These are phyloP conservation scores for Starmerella sirachaensis DNA, from an alignment of 805 yeast species.

Conservation along the genomic window DNA sequence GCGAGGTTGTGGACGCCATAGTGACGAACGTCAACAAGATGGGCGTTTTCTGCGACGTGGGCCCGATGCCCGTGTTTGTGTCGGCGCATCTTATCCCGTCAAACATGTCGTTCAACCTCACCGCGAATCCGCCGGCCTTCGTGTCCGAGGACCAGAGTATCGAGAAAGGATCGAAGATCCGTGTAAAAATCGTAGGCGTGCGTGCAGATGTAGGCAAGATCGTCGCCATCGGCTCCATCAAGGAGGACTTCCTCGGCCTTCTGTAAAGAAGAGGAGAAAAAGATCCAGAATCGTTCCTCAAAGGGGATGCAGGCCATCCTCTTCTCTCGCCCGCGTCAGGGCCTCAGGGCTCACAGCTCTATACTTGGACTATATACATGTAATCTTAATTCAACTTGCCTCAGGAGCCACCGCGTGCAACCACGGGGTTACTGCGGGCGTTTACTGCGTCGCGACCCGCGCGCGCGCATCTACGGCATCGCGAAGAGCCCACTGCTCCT, in stretches of 20 bases:
- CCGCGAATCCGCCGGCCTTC: constrained; percentile 97
- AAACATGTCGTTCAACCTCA: constrained; percentile 86
- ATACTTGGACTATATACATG: too few species aligned
- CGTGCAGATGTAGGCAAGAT: constrained; percentile 95
- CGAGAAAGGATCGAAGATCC: constrained; percentile 83
- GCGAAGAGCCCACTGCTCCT: constrained; percentile 3
- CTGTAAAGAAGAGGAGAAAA: too few species aligned
- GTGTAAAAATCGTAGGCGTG: constrained; percentile 94
- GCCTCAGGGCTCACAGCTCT: too few species aligned
- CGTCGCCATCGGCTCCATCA: constrained; percentile 94
- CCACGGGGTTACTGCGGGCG: too few species aligned
- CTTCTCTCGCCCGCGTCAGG: too few species aligned
- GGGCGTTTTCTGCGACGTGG: constrained; percentile 97
- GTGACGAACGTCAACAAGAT: constrained; percentile 87
- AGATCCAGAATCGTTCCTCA: too few species aligned
- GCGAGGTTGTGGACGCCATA: constrained; percentile 95
- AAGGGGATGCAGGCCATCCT: too few species aligned
- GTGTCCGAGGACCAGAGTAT: constrained; percentile 90
- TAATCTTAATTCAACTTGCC: too few species aligned
- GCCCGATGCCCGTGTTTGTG: constrained; percentile 89
- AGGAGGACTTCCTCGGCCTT: constrained; percentile 95
- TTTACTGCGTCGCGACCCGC: neutral
- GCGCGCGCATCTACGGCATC: neutral
- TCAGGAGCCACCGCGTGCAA: too few species aligned
- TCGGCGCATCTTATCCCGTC: constrained; percentile 90